Conservation (phyloP, 2,329 filamentous ascomycete genomes). For the Ceratocystis papillata region DNA sequence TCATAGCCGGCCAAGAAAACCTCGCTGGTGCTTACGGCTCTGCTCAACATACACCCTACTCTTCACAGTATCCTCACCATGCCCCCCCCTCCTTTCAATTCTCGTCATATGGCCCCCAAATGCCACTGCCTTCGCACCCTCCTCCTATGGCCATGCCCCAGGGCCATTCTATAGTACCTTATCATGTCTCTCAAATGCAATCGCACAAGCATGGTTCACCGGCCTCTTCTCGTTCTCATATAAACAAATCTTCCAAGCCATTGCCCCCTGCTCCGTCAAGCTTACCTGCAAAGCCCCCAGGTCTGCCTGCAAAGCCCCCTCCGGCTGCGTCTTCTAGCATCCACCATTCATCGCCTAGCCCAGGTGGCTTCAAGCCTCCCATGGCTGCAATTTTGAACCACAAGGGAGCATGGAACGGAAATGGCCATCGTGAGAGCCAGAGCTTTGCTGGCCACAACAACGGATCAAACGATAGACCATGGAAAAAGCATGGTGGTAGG, state of each 20-base stretch:
- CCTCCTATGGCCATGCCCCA: not conserved
- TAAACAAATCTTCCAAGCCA: not conserved
- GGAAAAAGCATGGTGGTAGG: constrained; percentile 4
- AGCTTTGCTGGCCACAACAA: not conserved
- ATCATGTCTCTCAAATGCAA: constrained; percentile 5
- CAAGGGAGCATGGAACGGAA: not conserved
- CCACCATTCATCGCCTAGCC: not conserved
- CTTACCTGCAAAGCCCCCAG: constrained; percentile 16
- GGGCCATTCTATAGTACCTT: not conserved
- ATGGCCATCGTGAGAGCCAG: not conserved
- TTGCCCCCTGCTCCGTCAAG: constrained; percentile 17
- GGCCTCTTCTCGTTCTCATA: not conserved
- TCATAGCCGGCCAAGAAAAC: constrained; percentile 8
- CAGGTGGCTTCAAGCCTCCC: not conserved
- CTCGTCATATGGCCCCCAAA: constrained; percentile 4
- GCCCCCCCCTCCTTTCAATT: not conserved
- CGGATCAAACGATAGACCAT: constrained; percentile 12
- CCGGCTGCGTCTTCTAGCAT: not conserved
- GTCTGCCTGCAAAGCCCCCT: constrained; percentile 18
- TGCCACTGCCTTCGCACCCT: not conserved
- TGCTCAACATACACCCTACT: not conserved
- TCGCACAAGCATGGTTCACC: not conserved
- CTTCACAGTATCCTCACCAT: not conserved
- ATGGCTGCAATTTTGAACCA: not conserved
- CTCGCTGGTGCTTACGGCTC: not conserved